Conservation (phyloP, 2,329 filamentous ascomycete genomes). For the Penicillium sp. region DNA sequence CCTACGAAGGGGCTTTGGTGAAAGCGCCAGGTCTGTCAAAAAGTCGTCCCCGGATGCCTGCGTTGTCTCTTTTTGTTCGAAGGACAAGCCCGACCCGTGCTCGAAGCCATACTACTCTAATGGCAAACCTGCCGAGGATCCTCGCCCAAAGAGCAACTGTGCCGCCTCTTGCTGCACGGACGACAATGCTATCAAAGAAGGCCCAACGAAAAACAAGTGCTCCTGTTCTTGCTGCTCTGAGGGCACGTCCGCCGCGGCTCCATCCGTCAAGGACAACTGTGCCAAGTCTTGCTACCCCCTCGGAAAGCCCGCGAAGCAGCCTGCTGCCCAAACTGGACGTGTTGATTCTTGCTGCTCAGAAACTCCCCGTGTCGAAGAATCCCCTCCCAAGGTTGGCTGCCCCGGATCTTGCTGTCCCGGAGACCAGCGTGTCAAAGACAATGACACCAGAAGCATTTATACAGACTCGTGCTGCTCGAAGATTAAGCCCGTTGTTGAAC, state of each 20-base stretch:
- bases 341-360: constrained; percentile 7
- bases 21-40: constrained; percentile 10
- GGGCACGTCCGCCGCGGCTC: too few species aligned
- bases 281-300: constrained; percentile 8
- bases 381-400: constrained; percentile 10
- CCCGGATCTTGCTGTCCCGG: constrained; percentile 12
- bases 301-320: constrained; percentile 1
- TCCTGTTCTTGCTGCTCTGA: neutral
- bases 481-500: constrained; percentile 2
- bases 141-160: too few species aligned
- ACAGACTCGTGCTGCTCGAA: constrained; percentile 8
- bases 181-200: too few species aligned
- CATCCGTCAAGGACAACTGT: constrained; percentile 6
- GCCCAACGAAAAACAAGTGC: too few species aligned
- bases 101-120: too few species aligned
- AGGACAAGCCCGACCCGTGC: constrained; percentile 6
- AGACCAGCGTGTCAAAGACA: constrained; percentile 12
- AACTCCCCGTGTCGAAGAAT: constrained; percentile 7
- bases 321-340: constrained; percentile 9
- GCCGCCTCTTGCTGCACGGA: too few species aligned
- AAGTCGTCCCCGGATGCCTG: constrained; percentile 9
- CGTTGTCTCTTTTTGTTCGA: constrained; percentile 10
- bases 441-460: constrained; percentile 1
- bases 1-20: constrained; percentile 11
- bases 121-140: too few species aligned